A percentile compares a stretch with the other conserved stretches of the same genome.
These are phyloP conservation scores for Candolleomyces aberdarensis DNA, from an alignment of 768 basidiomycete genomes.

Conservation along the genomic window DNA sequence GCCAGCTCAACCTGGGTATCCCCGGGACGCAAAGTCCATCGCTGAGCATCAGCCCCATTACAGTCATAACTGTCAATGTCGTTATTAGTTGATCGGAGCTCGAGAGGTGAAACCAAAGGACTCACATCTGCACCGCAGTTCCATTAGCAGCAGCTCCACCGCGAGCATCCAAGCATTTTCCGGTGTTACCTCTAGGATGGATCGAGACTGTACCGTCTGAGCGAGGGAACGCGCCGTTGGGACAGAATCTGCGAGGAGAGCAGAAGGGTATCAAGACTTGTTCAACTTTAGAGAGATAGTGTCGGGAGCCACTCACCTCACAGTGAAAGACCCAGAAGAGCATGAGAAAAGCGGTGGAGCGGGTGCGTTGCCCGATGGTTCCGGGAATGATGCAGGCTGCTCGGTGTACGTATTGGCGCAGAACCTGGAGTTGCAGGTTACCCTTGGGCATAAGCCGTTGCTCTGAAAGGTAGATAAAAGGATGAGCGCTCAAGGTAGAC, in stretches of 20 bases:
- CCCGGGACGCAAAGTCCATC: slow-evolving; percentile 24
- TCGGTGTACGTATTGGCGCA: background rate
- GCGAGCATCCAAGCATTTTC: slow-evolving; percentile 29
- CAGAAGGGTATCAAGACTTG: background rate
- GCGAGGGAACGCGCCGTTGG: background rate
- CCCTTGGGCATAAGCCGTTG: background rate
- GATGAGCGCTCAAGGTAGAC: background rate
- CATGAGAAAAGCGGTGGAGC: slow-evolving; percentile 20
- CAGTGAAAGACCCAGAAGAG: background rate
- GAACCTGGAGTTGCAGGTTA: background rate
- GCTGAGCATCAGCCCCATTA: slow-evolving; percentile 28
- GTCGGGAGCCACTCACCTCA: background rate
- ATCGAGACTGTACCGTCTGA: background rate
- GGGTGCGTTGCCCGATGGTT: slow-evolving; percentile 15
- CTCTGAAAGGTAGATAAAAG: background rate
- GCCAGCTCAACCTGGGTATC: slow-evolving; percentile 20
- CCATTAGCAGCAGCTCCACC: slow-evolving; percentile 25
- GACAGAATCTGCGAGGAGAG: slow-evolving; percentile 1
- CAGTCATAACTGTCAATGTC: slow-evolving; percentile 25
- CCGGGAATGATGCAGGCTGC: slow-evolving; percentile 22
- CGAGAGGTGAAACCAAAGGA: background rate
- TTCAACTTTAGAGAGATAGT: background rate
- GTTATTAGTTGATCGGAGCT: background rate
- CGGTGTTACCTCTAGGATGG: slow-evolving; percentile 18
- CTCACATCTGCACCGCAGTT: slow-evolving; percentile 32